Evolutionary conservation across 2,329 filamentous ascomycete genomes (phyloP).

Genomic region (Colletotrichum sojae): DNA sequence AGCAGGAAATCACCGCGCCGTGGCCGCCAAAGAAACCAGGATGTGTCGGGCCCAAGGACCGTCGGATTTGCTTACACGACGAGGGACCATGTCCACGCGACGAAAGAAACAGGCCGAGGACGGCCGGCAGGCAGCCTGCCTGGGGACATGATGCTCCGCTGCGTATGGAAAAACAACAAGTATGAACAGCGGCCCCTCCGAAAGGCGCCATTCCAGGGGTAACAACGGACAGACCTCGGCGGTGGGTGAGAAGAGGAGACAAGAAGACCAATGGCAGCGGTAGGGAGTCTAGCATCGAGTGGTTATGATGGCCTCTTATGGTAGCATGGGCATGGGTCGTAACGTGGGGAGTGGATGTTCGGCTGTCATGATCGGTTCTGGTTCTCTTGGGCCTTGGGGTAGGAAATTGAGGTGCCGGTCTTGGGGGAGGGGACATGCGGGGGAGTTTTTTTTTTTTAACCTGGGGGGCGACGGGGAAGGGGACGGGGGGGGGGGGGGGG

Average conservation of each 20-base stretch:
- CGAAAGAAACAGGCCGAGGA: not conserved
- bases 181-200: not conserved
- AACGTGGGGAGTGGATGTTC: constrained; percentile 21
- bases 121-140: constrained; percentile 3
- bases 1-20: not conserved
- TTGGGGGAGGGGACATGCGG: constrained; percentile 16
- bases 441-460: not conserved
- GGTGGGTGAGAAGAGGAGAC: not conserved
- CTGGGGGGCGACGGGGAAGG: not conserved
- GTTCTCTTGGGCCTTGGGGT: no score
- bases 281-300: constrained; percentile 13
- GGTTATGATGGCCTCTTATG: constrained; percentile 33
- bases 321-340: constrained; percentile 19
- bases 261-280: constrained; percentile 8
- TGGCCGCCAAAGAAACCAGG: constrained; percentile 1
- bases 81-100: constrained; percentile 9
- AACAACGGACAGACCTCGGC: constrained; percentile 28
- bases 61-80: constrained; percentile 12
- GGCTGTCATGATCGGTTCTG: constrained; percentile 23
- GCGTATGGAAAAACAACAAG: not conserved
- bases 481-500: no score
- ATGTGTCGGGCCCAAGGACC: constrained; percentile 28
- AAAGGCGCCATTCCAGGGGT: not conserved
- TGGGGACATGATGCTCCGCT: not conserved
- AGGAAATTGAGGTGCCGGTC: constrained; percentile 4